Evolutionary conservation across 2,329 filamentous ascomycete species (phyloP).

Genomic region (Fusarium gaditjirri): DNA sequence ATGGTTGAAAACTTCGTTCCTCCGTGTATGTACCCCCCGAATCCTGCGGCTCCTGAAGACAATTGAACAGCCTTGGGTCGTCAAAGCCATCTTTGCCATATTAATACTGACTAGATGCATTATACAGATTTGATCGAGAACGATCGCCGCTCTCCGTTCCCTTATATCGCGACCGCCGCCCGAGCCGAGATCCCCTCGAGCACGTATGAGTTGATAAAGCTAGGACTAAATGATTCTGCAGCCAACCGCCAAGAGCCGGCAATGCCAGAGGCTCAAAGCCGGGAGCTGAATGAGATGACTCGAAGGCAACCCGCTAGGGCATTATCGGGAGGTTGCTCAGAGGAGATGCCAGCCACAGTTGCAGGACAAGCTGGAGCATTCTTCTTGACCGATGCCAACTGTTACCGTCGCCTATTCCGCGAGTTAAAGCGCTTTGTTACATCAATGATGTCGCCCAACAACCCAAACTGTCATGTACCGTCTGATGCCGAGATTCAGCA

Average conservation of each 20-base stretch:
- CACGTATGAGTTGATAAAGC: not conserved
- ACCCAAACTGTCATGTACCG: not conserved
- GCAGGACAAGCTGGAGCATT: not conserved
- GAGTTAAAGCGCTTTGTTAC: not conserved
- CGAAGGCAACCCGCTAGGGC: not conserved
- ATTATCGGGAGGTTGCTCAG: no score
- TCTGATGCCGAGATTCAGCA: not conserved
- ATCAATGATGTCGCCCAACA: not conserved
- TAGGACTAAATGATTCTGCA: not conserved
- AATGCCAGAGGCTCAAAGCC: not conserved
- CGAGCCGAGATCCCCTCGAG: not conserved
- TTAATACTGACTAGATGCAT: fast-evolving
- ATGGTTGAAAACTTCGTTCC: not conserved
- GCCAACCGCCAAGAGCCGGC: not conserved
- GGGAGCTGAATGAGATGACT: not conserved
- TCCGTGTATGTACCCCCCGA: not conserved
- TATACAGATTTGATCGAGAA: not conserved
- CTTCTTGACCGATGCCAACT: not conserved
- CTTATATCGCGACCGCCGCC: not conserved
- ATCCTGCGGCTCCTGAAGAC: fast-evolving
- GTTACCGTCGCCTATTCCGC: not conserved
- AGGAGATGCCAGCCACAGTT: not conserved
- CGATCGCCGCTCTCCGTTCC: not conserved
- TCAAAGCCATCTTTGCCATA: fast-evolving
- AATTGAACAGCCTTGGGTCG: not conserved